Conservation (phyloP, 2,329 filamentous ascomycete genomes). For the Xylariaceae sp. region DNA sequence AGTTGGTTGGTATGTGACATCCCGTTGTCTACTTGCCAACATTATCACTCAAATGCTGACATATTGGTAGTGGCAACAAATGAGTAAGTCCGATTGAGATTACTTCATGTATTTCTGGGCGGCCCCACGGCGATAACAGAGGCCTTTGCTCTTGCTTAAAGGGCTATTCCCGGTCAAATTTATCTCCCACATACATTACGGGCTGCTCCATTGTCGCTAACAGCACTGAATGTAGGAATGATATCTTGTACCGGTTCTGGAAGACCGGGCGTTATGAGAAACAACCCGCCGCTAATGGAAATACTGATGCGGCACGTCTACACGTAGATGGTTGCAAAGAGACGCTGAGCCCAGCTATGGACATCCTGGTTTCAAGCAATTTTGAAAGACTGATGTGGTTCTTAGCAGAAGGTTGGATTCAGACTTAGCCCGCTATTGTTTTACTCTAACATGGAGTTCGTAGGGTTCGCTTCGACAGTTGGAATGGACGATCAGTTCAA, state of each 20-base stretch:
- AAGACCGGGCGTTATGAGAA: slow-evolving; percentile 87
- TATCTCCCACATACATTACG: neutral
- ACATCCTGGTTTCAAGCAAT: slow-evolving; percentile 93
- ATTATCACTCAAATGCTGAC: neutral
- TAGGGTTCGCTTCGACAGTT: slow-evolving; percentile 54
- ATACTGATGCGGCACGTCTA: slow-evolving; percentile 57
- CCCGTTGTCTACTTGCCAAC: neutral
- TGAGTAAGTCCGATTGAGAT: slow-evolving; percentile 42
- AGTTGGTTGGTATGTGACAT: slow-evolving; percentile 55
- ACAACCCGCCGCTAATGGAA: slow-evolving; percentile 59
- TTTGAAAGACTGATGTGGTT: slow-evolving; percentile 96
- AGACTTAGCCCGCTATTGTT: neutral
- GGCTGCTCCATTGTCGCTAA: slow-evolving; percentile 2
- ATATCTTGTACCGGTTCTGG: slow-evolving; percentile 95
- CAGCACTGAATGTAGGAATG: slow-evolving; percentile 52
- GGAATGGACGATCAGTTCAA: slow-evolving; percentile 63
- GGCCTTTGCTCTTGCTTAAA: neutral
- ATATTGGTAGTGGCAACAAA: slow-evolving; percentile 69
- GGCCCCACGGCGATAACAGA: neutral
- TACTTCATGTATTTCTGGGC: neutral
- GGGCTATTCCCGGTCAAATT: neutral
- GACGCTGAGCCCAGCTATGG: slow-evolving; percentile 93
- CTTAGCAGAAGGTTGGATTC: slow-evolving; percentile 57
- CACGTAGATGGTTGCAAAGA: slow-evolving; percentile 77
- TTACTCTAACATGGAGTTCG: neutral